Evolutionary conservation across 2,329 filamentous ascomycete species (phyloP).

Genomic region (Epichloe coenophiala): DNA sequence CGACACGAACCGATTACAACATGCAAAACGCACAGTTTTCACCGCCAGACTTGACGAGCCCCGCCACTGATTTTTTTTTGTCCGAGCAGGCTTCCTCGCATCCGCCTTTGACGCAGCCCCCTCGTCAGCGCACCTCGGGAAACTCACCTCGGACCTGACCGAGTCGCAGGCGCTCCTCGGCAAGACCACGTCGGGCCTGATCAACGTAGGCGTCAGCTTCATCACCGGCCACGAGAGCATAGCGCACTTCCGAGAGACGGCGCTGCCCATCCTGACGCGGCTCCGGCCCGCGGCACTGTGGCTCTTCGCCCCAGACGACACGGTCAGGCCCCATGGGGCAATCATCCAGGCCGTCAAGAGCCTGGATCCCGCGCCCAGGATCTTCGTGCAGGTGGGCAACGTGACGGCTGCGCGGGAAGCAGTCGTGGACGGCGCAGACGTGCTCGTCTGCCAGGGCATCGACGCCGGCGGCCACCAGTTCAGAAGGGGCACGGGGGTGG

Average conservation of each 20-base stretch:
- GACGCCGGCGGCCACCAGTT: conserved; percentile 54
- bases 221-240: conserved; percentile 37
- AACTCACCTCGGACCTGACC: conserved; percentile 19
- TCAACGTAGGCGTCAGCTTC: conserved; percentile 44
- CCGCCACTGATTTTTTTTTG: too few species aligned
- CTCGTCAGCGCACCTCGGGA: conserved; percentile 17
- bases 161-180: conserved; percentile 17
- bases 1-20: neutral
- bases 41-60: neutral
- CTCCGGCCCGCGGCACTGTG: conserved; percentile 48
- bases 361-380: conserved; percentile 23
- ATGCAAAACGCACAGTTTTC: too few species aligned
- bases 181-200: conserved; percentile 18
- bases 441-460: conserved; percentile 47
- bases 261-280: conserved; percentile 35
- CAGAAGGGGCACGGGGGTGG: conserved; percentile 35
- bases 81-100: conserved; percentile 18
- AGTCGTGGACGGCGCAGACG: conserved; percentile 36
- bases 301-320: conserved; percentile 48
- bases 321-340: conserved; percentile 22
- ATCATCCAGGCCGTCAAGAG: conserved; percentile 23
- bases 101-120: conserved; percentile 17
- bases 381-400: conserved; percentile 50
- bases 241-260: conserved; percentile 25
- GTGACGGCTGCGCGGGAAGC: conserved; percentile 39